Evolutionary conservation across 805 yeast genomes (phyloP).

Genomic region (Wickerhamomyces bovis): DNA sequence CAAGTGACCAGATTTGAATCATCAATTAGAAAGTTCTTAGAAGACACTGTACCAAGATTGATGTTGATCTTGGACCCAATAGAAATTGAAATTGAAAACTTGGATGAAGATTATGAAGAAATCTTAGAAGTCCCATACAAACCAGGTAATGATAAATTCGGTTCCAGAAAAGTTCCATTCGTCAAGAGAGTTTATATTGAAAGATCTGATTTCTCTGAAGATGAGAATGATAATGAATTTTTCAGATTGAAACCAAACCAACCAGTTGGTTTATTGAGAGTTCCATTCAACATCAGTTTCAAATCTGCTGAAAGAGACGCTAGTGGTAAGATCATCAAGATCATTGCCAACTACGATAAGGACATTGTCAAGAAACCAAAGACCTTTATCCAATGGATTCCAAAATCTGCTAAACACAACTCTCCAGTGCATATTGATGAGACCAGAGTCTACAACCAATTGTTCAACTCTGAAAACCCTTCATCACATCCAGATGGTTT

Average conservation of each 20-base stretch:
- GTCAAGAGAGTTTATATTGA: conserved; percentile 79
- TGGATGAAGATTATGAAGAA: conserved; percentile 69
- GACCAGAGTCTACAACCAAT: conserved; percentile 80
- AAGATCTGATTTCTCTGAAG: conserved; percentile 77
- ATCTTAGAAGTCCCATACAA: conserved; percentile 77
- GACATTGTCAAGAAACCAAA: conserved; percentile 62
- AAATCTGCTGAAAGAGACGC: conserved; percentile 57
- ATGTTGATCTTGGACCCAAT: conserved; percentile 91
- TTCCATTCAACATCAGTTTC: conserved; percentile 76
- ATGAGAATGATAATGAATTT: conserved; percentile 55
- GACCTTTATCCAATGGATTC: conserved; percentile 96
- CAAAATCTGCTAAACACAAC: conserved; percentile 51
- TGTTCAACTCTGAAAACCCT: conserved; percentile 91
- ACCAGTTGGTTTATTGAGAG: conserved; percentile 90
- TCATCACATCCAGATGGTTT: conserved; percentile 82
- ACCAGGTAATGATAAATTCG: conserved; percentile 76
- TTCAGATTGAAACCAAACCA: conserved; percentile 93
- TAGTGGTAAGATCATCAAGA: conserved; percentile 57
- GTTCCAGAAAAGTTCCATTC: conserved; percentile 70
- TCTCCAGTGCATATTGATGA: conserved; percentile 66
- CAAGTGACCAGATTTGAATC: conserved; percentile 87
- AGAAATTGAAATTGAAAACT: conserved; percentile 74
- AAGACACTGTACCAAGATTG: conserved; percentile 86
- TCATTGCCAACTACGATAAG: conserved; percentile 76
- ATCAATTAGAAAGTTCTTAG: conserved; percentile 81